Percentiles rank a stretch among this genome's conserved stretches.
Conservation (phyloP, 2,329 filamentous ascomycete species). For the Phialophora macrospora region DNA sequence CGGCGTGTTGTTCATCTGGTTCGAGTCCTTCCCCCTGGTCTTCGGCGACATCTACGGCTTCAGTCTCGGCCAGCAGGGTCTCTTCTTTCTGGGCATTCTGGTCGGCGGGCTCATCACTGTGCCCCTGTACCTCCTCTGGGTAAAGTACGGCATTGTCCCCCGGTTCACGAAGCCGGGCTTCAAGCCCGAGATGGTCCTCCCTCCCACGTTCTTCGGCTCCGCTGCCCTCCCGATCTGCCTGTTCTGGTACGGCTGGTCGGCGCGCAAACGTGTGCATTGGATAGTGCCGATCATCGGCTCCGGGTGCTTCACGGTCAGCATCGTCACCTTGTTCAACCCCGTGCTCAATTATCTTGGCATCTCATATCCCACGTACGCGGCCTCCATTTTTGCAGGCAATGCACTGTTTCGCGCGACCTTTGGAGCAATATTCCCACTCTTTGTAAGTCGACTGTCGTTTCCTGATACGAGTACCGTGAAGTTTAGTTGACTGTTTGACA, state of each 20-base stretch:
- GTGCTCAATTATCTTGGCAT: constrained; percentile 40
- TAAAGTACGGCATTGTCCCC: constrained; percentile 34
- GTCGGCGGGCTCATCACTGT: constrained; percentile 61
- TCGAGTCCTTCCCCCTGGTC: constrained; percentile 68
- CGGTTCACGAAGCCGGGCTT: constrained; percentile 28
- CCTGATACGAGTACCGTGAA: background rate
- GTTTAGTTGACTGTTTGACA: constrained; percentile 23
- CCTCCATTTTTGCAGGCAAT: constrained; percentile 49
- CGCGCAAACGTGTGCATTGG: constrained; percentile 45
- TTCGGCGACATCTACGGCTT: constrained; percentile 65
- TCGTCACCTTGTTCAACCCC: constrained; percentile 29
- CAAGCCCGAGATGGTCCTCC: constrained; percentile 47
- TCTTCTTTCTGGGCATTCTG: constrained; percentile 65
- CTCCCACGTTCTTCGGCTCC: constrained; percentile 46
- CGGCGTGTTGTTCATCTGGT: constrained; percentile 57
- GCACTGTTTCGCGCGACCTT: constrained; percentile 47
- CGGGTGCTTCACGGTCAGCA: constrained; percentile 48
- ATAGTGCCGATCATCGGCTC: constrained; percentile 50
- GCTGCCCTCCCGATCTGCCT: constrained; percentile 50
- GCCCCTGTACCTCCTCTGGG: constrained; percentile 48
- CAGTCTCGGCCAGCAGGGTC: constrained; percentile 61
- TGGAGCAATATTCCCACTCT: constrained; percentile 49
- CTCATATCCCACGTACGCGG: constrained; percentile 42
- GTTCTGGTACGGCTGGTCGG: constrained; percentile 52
- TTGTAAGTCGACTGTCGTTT: constrained; percentile 32